These are phyloP conservation scores for Ogataea henricii DNA, from an alignment of 805 yeast species.

Conservation along the genomic window DNA sequence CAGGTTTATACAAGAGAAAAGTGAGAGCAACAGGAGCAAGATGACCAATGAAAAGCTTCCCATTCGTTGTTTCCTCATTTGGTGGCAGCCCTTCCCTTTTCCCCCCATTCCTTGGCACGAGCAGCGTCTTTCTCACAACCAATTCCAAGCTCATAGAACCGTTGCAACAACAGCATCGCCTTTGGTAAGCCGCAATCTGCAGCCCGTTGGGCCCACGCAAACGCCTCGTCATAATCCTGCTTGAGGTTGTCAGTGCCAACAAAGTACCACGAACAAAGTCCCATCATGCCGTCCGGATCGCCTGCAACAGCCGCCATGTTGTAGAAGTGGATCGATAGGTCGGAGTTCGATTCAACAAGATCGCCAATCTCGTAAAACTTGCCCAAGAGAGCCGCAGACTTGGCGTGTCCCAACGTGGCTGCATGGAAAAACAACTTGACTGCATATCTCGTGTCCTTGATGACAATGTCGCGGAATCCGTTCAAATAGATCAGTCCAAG, in stretches of 20 bases:
- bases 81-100: constrained; percentile 39
- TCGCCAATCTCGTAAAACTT: constrained; percentile 83
- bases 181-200: constrained; percentile 74
- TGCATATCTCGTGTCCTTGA: constrained; percentile 82
- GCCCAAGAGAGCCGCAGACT: constrained; percentile 79
- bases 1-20: too few species aligned
- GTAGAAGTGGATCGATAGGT: constrained; percentile 87
- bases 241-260: constrained; percentile 88
- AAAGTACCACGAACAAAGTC: constrained; percentile 95
- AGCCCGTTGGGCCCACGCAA: constrained; percentile 90
- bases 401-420: constrained; percentile 82
- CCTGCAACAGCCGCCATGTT: constrained; percentile 89
- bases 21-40: neutral
- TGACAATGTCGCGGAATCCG: constrained; percentile 85
- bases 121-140: constrained; percentile 67
- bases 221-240: constrained; percentile 81
- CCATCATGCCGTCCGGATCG: constrained; percentile 86
- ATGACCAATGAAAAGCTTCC: neutral
- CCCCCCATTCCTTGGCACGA: constrained; percentile 74
- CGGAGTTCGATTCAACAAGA: constrained; percentile 72
- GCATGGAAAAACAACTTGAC: constrained; percentile 84
- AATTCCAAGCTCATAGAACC: constrained; percentile 82
- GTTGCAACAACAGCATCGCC: constrained; percentile 84
- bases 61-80: neutral
- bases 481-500: constrained; percentile 78